Conservation (phyloP, 2,329 filamentous ascomycete species). For the Cyphellophora europaea region DNA sequence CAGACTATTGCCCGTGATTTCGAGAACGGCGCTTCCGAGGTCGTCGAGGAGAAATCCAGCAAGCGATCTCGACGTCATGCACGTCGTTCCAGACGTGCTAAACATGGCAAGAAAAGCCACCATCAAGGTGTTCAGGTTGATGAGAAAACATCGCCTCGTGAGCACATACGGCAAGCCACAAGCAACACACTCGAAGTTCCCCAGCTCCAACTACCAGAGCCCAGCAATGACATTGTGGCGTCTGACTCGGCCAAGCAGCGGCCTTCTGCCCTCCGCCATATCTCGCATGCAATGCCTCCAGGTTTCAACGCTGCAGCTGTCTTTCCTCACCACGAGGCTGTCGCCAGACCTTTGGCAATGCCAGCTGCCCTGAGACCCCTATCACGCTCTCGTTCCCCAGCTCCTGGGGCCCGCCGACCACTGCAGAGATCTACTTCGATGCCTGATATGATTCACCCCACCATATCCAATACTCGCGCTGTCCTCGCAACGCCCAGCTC, state of each 20-base stretch:
- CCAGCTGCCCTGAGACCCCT: constrained; percentile 9
- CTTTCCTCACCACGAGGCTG: constrained; percentile 18
- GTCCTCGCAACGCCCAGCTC: constrained; percentile 25
- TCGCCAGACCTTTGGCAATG: constrained; percentile 13
- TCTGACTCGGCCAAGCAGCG: constrained; percentile 19
- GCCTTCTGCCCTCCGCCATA: constrained; percentile 48
- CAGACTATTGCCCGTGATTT: constrained; percentile 35
- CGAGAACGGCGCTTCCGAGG: constrained; percentile 22
- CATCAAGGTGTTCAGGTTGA: neutral
- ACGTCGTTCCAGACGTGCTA: constrained; percentile 9
- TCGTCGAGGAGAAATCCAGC: constrained; percentile 19
- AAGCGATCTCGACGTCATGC: constrained; percentile 23
- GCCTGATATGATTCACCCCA: constrained; percentile 54
- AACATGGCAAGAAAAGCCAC: constrained; percentile 13
- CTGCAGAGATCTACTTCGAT: constrained; percentile 62
- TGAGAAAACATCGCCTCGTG: neutral
- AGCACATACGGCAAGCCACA: neutral
- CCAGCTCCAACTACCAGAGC: neutral
- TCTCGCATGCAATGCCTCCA: constrained; percentile 49
- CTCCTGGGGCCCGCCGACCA: constrained; percentile 27
- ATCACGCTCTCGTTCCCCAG: constrained; percentile 31
- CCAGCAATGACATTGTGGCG: no score
- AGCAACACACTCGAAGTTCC: neutral
- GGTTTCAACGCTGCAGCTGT: constrained; percentile 13
- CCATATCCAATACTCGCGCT: constrained; percentile 8